Evolutionary conservation across 306 rosid genomes (phyloP), one percentile per base, ranked within the genome.

Genomic region (Gastrolobium villosum): DNA sequence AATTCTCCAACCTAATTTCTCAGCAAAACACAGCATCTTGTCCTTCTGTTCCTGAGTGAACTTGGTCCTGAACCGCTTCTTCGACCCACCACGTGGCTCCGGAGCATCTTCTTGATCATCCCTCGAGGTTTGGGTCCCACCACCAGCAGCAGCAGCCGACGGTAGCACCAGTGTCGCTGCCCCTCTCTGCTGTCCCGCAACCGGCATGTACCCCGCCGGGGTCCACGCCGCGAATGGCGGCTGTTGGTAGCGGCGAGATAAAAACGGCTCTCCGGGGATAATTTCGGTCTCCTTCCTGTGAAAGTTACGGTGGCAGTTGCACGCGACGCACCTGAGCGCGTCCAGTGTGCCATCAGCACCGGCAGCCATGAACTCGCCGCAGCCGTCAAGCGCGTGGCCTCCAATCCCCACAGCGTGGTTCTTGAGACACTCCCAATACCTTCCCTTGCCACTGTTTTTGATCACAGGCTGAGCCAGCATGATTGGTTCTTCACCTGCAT

Each of bases 291-390:
- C 96, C 15, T 84, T 89, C 1, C 98, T 90, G 85, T 93, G 98
- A 88, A 93, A 91, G 88, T 91, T 93, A 3, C 98, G 96, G 87
- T 93, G 98, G 81, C 96, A 93, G 94, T 79, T 79, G 48, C 98
- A 93, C 31, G 96, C 98, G 14, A 94, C 96, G 81, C 98, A 93
- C 49, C 81, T 89, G 10, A 93, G 94, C 0, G 76, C 91, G 61
- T 93, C 96, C 2, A 91, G 75, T 0, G 98, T 78, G 48, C 94
- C 94, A 1, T 93, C 94, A 0, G 74, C 49, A 2, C 98, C 98
- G 1, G 89, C 88, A 0, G 93, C 59, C 31, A 93, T 32, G 52
- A 93, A 93, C 90, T 93, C 96, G 0, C 90, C 59, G 85, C 98
- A 93, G 39, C 98, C 98, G 70, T 93, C 98, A 5, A 89, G 86